Percentiles rank a stretch among this genome's conserved stretches.
Conservation (phyloP, 139 green algal species). For the Chloropicon primus region DNA sequence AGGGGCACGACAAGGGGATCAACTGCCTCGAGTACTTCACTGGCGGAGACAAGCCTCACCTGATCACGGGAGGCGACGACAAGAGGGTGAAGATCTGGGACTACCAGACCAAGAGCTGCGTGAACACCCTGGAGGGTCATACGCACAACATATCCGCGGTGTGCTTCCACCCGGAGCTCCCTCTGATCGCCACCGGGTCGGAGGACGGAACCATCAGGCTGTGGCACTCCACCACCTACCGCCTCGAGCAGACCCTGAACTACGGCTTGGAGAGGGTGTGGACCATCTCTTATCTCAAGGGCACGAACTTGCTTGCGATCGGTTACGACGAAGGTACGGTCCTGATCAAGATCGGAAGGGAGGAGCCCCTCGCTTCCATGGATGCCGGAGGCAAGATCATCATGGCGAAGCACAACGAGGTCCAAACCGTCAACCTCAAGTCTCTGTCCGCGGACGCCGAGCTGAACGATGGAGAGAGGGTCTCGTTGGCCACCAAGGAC, state of each 20-base stretch:
- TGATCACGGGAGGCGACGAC: constrained; percentile 93
- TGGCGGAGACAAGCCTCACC: constrained; percentile 87
- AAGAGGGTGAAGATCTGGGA: constrained; percentile 87
- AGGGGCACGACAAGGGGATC: constrained; percentile 97
- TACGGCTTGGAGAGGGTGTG: constrained; percentile 96
- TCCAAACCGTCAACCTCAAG: constrained; percentile 57
- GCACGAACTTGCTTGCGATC: constrained; percentile 49
- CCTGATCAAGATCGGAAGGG: constrained; percentile 82
- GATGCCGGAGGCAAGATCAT: constrained; percentile 91
- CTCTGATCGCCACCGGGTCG: constrained; percentile 83
- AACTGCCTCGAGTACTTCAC: constrained; percentile 97
- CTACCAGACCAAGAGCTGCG: constrained; percentile 98
- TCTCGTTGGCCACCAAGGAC: constrained; percentile 93
- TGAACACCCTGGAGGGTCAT: constrained; percentile 88
- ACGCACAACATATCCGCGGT: constrained; percentile 78
- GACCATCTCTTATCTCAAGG: constrained; percentile 69
- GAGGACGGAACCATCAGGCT: constrained; percentile 93
- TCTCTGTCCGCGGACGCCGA: constrained; percentile 24
- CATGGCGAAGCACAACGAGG: constrained; percentile 80
- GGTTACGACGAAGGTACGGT: constrained; percentile 92
- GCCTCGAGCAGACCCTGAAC: constrained; percentile 86
- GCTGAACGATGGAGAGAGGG: constrained; percentile 76
- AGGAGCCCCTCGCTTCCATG: constrained; percentile 97
- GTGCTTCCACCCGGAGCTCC: constrained; percentile 94
- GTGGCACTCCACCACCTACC: constrained; percentile 96